phyloP scores from a whole-genome alignment of 1,139 yeast species.

The Arxiozyma bovina region DNA sequence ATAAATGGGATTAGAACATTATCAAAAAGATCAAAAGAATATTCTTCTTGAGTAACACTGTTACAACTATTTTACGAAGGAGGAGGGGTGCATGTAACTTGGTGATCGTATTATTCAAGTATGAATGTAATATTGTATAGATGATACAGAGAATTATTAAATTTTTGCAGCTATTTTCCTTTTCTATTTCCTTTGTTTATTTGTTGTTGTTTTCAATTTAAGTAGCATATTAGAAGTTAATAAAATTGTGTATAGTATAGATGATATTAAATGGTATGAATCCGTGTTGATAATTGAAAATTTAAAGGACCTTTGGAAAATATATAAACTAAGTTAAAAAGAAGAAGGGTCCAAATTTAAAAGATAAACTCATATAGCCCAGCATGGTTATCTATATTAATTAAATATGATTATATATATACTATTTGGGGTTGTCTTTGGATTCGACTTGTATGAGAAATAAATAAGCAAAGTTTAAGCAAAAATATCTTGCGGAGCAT shows the following conservation, averaged over 20 bases:
- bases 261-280: neutral
- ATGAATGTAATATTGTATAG: neutral
- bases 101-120: neutral
- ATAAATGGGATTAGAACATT: conserved; percentile 43
- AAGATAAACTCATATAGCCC: neutral
- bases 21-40: conserved; percentile 20
- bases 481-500: neutral
- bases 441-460: neutral
- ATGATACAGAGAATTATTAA: too few relatives aligned
- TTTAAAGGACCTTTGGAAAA: neutral
- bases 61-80: neutral
- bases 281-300: neutral
- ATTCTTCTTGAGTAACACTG: conserved; percentile 3
- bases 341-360: neutral
- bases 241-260: neutral
- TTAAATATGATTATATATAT: too few relatives aligned
- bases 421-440: neutral
- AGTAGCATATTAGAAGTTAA: neutral
- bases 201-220: too few relatives aligned
- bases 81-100: neutral
- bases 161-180: neutral
- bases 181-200: too few relatives aligned
- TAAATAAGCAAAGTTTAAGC: neutral
- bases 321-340: neutral
- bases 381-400: neutral